Conservation (phyloP, 2,329 filamentous ascomycete species). For the Hypoxylon sp. region DNA sequence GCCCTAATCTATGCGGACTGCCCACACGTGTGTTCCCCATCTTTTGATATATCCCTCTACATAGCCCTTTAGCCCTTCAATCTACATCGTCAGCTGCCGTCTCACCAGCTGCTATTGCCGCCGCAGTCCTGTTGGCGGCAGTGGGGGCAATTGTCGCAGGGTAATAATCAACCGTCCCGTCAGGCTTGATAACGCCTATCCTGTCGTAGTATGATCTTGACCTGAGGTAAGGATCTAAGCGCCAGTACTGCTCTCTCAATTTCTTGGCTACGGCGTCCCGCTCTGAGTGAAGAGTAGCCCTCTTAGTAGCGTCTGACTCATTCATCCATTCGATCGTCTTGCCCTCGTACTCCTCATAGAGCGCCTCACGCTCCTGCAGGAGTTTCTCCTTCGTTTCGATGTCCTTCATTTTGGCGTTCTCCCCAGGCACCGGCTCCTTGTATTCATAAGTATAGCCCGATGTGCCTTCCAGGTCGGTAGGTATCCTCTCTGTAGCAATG, state of each 20-base stretch:
- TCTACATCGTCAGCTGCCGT: constrained; percentile 65
- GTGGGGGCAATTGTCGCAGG: constrained; percentile 51
- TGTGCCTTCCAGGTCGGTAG: constrained; percentile 86
- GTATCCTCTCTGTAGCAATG: constrained; percentile 78
- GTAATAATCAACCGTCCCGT: constrained; percentile 82
- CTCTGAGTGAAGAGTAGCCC: constrained; percentile 67
- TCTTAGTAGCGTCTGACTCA: constrained; percentile 63
- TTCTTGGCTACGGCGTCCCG: constrained; percentile 74
- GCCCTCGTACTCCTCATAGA: constrained; percentile 82
- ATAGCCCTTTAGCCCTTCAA: constrained; percentile 46
- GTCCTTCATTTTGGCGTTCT: constrained; percentile 83
- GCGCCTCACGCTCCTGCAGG: constrained; percentile 71
- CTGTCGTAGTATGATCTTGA: constrained; percentile 90
- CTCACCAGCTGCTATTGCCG: constrained; percentile 49
- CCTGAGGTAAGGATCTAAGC: constrained; percentile 87
- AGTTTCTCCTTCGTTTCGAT: constrained; percentile 74
- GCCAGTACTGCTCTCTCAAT: constrained; percentile 86
- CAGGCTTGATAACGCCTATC: constrained; percentile 76
- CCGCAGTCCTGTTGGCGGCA: constrained; percentile 41
- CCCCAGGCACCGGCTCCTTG: constrained; percentile 79
- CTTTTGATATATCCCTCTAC: constrained; percentile 15
- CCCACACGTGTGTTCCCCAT: constrained; percentile 5
- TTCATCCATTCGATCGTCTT: constrained; percentile 83
- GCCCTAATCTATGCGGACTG: constrained; percentile 37
- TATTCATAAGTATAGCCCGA: constrained; percentile 90